Percentiles rank a stretch among this genome's conserved stretches.
Conservation (phyloP, 306 rosid genomes). For the Macrotyloma uniflorum region DNA sequence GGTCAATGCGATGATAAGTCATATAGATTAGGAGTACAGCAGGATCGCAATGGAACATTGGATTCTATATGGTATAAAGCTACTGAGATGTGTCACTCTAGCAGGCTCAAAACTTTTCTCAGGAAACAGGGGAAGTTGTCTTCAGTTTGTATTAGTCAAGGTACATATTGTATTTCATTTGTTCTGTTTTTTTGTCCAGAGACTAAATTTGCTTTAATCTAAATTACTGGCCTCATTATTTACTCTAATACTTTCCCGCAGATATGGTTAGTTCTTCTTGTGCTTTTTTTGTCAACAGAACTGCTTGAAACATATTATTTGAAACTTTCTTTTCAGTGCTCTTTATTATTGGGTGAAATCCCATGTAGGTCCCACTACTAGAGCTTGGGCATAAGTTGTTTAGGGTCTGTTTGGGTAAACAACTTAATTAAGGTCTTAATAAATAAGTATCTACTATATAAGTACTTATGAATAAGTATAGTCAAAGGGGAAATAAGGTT, state of each 20-base stretch:
- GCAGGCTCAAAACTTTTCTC: slow-evolving; percentile 65
- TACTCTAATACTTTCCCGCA: background rate
- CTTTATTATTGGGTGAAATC: background rate
- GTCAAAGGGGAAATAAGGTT: background rate
- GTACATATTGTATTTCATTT: slow-evolving; percentile 40
- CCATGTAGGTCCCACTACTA: background rate
- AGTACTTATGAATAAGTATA: background rate
- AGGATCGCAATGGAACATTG: slow-evolving; percentile 61
- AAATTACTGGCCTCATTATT: background rate
- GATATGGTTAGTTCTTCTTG: slow-evolving; percentile 14
- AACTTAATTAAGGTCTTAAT: background rate
- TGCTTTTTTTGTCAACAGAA: background rate
- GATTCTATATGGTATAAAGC: slow-evolving; percentile 83
- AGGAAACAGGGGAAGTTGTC: slow-evolving; percentile 76
- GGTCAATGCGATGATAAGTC: slow-evolving; percentile 49
- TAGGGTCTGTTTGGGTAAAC: background rate
- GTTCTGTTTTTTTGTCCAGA: background rate
- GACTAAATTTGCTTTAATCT: background rate
- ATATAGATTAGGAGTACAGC: slow-evolving; percentile 45
- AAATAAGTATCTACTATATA: background rate
- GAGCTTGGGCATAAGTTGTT: background rate
- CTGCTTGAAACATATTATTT: background rate
- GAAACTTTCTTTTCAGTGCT: background rate
- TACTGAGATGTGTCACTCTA: slow-evolving; percentile 63
- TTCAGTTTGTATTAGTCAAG: slow-evolving; percentile 63